Conservation (phyloP, 768 basidiomycete species). For the Ramaria rubella region DNA sequence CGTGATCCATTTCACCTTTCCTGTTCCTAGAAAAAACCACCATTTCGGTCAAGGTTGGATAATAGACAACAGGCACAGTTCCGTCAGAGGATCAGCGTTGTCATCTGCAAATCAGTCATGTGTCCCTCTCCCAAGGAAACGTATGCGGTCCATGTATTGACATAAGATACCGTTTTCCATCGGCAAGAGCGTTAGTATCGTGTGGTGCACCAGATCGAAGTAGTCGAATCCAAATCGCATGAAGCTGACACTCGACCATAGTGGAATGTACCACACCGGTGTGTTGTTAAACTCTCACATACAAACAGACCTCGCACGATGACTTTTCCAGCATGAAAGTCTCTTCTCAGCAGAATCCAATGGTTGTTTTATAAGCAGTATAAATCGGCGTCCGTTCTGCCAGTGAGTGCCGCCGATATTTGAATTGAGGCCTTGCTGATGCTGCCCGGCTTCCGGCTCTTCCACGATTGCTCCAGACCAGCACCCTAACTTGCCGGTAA, state of each 20-base stretch:
- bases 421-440: neutral
- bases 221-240: constrained; percentile 25
- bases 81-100: constrained; percentile 21
- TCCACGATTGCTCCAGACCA: constrained; percentile 34
- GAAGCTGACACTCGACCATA: constrained; percentile 24
- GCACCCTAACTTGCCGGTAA: constrained; percentile 26
- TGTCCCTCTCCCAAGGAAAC: constrained; percentile 18
- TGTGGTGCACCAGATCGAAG: constrained; percentile 23
- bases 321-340: constrained; percentile 49
- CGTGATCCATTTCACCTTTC: constrained; percentile 43
- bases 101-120: constrained; percentile 9
- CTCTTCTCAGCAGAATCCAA: constrained; percentile 35
- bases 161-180: constrained; percentile 35
- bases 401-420: neutral
- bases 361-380: constrained; percentile 29
- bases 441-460: constrained; percentile 27
- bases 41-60: constrained; percentile 30
- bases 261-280: constrained; percentile 47
- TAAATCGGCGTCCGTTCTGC: constrained; percentile 18
- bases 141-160: constrained; percentile 49
- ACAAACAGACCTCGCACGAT: constrained; percentile 20
- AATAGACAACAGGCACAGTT: constrained; percentile 16
- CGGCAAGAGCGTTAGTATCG: too few relatives aligned
- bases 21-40: constrained; percentile 44
- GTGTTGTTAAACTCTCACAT: constrained; percentile 41